Percentiles rank a stretch among this genome's conserved stretches.
These are phyloP conservation scores for Strigomonas oncopelti DNA, from an alignment of 208 protist genomes.

Conservation along the genomic window DNA sequence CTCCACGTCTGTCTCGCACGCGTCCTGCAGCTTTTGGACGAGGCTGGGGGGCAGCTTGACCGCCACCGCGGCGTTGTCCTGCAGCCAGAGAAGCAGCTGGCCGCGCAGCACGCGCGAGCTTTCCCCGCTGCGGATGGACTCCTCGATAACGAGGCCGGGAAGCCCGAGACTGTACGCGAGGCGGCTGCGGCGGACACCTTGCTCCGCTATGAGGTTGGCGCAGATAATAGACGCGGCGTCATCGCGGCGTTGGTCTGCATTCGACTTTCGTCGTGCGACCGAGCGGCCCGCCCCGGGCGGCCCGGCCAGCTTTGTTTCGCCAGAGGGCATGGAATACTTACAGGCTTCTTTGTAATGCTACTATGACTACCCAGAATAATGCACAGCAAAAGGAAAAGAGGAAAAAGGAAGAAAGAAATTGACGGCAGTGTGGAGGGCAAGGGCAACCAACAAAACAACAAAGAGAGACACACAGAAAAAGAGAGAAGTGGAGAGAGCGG, in stretches of 20 bases:
- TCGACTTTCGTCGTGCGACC: background rate
- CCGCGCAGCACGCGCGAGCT: constrained; percentile 54
- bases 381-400: too few relatives aligned
- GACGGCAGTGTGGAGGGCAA: too few relatives aligned
- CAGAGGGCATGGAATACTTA: too few relatives aligned
- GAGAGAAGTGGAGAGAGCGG: background rate
- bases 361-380: too few relatives aligned
- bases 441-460: background rate
- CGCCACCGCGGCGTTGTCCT: constrained; percentile 25
- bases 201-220: constrained; percentile 55
- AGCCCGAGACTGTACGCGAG: constrained; percentile 54
- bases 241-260: background rate
- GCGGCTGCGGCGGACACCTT: constrained; percentile 30
- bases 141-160: constrained; percentile 67
- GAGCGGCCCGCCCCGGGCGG: background rate
- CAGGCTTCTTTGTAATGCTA: background rate
- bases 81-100: constrained; percentile 64
- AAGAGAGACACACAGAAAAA: constrained; percentile 7
- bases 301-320: background rate
- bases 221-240: constrained; percentile 65
- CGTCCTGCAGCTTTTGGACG: constrained; percentile 33
- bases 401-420: too few relatives aligned
- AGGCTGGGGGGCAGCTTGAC: constrained; percentile 30
- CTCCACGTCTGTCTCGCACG: constrained; percentile 28
- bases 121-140: constrained; percentile 66